Conservation (phyloP, 495 filamentous ascomycete species). For the Pyronema omphalodes region DNA sequence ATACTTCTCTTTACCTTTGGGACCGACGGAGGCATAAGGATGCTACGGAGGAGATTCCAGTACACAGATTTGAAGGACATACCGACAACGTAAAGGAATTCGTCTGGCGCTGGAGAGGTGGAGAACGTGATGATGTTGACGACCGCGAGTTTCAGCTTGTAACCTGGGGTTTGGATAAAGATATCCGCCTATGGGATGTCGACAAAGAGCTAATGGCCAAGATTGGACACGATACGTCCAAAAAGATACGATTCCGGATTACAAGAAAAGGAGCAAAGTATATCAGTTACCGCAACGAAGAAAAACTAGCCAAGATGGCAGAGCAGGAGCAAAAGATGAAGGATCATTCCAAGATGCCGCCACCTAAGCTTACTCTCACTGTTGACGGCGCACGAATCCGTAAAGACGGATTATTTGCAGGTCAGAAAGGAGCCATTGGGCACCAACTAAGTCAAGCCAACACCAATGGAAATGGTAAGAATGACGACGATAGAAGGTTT, state of each 20-base stretch:
- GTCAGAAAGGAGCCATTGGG: conserved; percentile 25
- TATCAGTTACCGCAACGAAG: conserved; percentile 47
- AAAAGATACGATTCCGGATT: conserved; percentile 43
- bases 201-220: conserved; percentile 42
- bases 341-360: not conserved
- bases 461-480: conserved; percentile 2
- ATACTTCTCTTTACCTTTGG: conserved; percentile 71
- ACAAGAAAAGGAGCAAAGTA: conserved; percentile 75
- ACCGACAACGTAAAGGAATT: conserved; percentile 83
- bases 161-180: conserved; percentile 75
- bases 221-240: conserved; percentile 54
- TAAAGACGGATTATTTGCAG: conserved; percentile 24
- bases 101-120: conserved; percentile 69
- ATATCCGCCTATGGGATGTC: conserved; percentile 62
- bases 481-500: conserved; percentile 1
- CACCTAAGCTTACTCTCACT: conserved; percentile 10
- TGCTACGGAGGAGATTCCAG: conserved; percentile 35
- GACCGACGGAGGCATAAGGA: conserved; percentile 37
- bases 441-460: conserved; percentile 16
- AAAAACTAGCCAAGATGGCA: conserved; percentile 6
- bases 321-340: conserved; percentile 6
- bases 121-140: conserved; percentile 50
- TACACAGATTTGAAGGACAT: conserved; percentile 63
- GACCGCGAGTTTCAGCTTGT: conserved; percentile 84
- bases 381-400: conserved; percentile 13